Conservation (phyloP, 176 grass and related monocot species). For the Elymus sibiricus region DNA sequence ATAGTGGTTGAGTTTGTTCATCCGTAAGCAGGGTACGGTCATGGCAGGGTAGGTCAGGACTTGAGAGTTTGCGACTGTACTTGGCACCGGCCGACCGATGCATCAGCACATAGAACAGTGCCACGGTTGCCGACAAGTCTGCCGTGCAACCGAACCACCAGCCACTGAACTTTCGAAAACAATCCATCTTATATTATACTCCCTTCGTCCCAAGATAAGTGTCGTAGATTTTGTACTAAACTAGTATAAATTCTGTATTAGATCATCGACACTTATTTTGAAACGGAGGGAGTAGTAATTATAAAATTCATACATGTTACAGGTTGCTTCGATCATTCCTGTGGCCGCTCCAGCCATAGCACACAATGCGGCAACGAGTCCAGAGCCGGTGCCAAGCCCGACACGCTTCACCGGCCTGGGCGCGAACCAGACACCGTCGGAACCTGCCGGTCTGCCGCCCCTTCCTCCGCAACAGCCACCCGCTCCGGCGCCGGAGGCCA, state of each 20-base stretch:
- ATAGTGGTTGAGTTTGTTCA: neutral
- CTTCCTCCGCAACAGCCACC: neutral
- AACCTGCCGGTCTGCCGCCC: neutral
- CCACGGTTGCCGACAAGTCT: neutral
- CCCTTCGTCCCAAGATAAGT: too few relatives aligned
- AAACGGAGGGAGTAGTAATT: too few relatives aligned
- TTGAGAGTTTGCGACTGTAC: neutral
- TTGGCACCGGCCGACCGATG: neutral
- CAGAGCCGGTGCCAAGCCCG: neutral
- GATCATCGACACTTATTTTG: too few relatives aligned
- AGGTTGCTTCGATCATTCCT: slow-evolving; percentile 22
- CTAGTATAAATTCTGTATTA: too few relatives aligned
- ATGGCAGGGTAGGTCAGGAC: neutral
- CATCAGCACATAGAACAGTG: neutral
- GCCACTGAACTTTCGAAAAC: neutral
- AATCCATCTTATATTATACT: neutral
- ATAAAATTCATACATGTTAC: neutral
- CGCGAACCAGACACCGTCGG: neutral
- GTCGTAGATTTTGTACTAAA: too few relatives aligned
- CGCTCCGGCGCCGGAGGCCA: neutral
- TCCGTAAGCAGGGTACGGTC: neutral
- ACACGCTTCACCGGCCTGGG: neutral
- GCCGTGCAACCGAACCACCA: neutral
- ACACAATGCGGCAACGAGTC: neutral
- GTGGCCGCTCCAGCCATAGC: neutral